Base-by-base conservation (phyloP, 1,284 basidiomycete species). In the Volvariella volvacea region DNA sequence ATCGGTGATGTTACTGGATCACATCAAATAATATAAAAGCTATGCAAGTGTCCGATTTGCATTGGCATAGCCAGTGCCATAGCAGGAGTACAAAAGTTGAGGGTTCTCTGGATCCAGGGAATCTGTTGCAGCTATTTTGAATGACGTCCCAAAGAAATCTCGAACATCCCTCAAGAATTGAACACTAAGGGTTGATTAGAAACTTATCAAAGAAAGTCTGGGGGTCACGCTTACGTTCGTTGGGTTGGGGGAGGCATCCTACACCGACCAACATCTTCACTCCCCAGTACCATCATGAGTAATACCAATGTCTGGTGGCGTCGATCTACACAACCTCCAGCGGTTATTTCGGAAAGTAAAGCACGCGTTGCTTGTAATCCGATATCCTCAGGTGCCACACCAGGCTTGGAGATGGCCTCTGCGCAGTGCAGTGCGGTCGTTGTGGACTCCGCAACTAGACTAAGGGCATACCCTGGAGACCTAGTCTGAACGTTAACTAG, bases 391-490 rank as follows among this genome's bases (percentile, higher is more conserved):
- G 95, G 95, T n/a, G 83, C 79, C 43, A 79, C 71, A 1, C 86
- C 83, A 3, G 89, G 80, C 54, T 78, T 66, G 4, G 90, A 92
- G 3, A 88, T 73, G 1, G 84, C 84, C 68, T 99, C 96, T 0
- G 93, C 74, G 44, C 88, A 87, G 58, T 96, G 87, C 36, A 98
- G 74, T 1, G 83, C 91, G 38, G 87, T 85, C 0, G 95, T 98
- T 0, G 94, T 98, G 0, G 90, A 91, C 58, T 95, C 92, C 0
- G 94, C 84, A 9, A 99, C 72, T 4, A 99, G 73, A 22, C 84
- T 93, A 14, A 99, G 69, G 0, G 90, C 94, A 62, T 94, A 99
- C 0, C 96, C 96, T 1, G 96, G 96, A 0, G 95, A 98, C 66
- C 90, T 93, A 25, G 33, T 32, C 20, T 37, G 34, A 19, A 15